Percentiles rank a stretch among this genome's conserved stretches.
Evolutionary conservation across 441 rosid genomes (phyloP).

Genomic region (Heliophila coronopifolia): DNA sequence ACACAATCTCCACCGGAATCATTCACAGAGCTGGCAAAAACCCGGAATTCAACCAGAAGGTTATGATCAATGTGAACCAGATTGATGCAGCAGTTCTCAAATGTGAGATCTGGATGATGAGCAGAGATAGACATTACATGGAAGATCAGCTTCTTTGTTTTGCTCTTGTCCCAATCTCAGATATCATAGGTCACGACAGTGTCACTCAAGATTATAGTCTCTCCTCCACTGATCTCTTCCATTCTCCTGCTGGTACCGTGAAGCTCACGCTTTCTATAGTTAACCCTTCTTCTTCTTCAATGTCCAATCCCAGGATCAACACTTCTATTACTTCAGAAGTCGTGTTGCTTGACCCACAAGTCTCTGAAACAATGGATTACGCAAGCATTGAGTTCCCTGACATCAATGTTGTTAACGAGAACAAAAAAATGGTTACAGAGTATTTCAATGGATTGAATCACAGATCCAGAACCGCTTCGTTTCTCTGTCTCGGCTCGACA

Average conservation of each 20-base stretch:
- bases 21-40: slow-evolving; percentile 79
- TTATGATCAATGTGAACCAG: slow-evolving; percentile 46
- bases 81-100: slow-evolving; percentile 68
- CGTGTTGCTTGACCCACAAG: slow-evolving; percentile 54
- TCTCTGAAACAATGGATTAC: slow-evolving; percentile 49
- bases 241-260: slow-evolving; percentile 87
- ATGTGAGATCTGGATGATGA: slow-evolving; percentile 95
- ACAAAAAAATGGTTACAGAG: slow-evolving; percentile 71
- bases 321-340: slow-evolving; percentile 71
- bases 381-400: slow-evolving; percentile 86
- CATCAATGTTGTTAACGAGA: slow-evolving; percentile 48
- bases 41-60: slow-evolving; percentile 66
- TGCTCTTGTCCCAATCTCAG: slow-evolving; percentile 64
- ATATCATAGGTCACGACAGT: slow-evolving; percentile 56
- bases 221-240: slow-evolving; percentile 87
- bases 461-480: slow-evolving; percentile 41
- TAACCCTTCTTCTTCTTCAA: slow-evolving; percentile 16
- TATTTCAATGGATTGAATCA: slow-evolving; percentile 47
- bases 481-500: slow-evolving; percentile 68
- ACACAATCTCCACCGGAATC: slow-evolving; percentile 63
- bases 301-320: slow-evolving; percentile 21
- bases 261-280: slow-evolving; percentile 48
- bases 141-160: slow-evolving; percentile 93
- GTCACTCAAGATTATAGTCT: slow-evolving; percentile 61
- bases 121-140: slow-evolving; percentile 74